Percentiles rank a stretch among this genome's conserved stretches.
Evolutionary conservation across 1,139 yeast species (phyloP).

Genomic region (Candida sp.): DNA sequence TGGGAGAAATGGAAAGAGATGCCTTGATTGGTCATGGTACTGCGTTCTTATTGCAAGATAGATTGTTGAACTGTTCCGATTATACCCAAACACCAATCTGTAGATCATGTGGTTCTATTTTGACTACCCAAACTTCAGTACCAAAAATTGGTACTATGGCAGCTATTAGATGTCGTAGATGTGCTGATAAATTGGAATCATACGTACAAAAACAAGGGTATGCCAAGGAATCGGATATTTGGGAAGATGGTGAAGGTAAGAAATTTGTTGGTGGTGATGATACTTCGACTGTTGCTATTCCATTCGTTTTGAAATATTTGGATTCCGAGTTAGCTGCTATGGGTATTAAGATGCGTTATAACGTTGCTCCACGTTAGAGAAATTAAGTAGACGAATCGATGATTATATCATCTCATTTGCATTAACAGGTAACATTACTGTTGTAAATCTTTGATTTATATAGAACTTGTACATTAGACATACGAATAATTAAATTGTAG

Average conservation of each 20-base stretch:
- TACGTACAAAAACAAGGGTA: conserved; percentile 36
- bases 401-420: conserved; percentile 1
- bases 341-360: conserved; percentile 93
- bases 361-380: conserved; percentile 58
- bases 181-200: conserved; percentile 64
- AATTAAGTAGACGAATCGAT: background rate
- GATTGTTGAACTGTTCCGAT: conserved; percentile 93
- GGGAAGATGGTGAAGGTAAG: conserved; percentile 98
- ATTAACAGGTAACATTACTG: conserved; percentile 1
- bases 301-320: conserved; percentile 91
- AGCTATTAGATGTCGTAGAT: conserved; percentile 83
- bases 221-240: conserved; percentile 72
- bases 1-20: conserved; percentile 99
- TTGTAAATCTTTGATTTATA: background rate
- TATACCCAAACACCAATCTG: conserved; percentile 90
- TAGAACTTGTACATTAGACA: conserved; percentile 3
- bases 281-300: conserved; percentile 93
- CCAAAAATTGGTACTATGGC: conserved; percentile 87
- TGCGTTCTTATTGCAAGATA: conserved; percentile 92
- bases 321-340: conserved; percentile 96
- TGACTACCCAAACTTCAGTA: conserved; percentile 86
- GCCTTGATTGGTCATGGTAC: conserved; percentile 99
- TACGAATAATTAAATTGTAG: background rate
- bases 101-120: conserved; percentile 88
- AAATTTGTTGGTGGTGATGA: conserved; percentile 89